Percentiles rank a stretch among this genome's conserved stretches.
These are phyloP conservation scores for Rachicladosporium sp. DNA, from an alignment of 2,329 filamentous ascomycete genomes.

Conservation along the genomic window DNA sequence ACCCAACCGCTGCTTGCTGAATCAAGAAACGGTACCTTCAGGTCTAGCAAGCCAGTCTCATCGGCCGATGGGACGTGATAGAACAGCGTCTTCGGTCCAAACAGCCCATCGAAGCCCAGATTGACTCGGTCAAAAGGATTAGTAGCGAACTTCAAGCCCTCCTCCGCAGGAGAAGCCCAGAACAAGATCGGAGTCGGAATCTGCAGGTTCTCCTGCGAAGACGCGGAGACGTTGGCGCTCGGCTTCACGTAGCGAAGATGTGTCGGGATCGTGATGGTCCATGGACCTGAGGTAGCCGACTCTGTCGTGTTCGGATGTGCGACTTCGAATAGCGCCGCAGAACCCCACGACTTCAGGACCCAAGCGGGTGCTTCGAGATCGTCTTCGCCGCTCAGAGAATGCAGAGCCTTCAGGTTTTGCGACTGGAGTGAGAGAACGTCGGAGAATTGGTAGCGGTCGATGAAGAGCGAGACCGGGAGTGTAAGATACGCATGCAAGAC, in stretches of 20 bases:
- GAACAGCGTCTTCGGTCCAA: constrained; percentile 65
- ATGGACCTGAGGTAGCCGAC: constrained; percentile 23
- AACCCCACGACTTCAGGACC: constrained; percentile 65
- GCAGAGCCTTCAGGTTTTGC: constrained; percentile 61
- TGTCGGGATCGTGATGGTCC: constrained; percentile 62
- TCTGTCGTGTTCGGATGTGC: constrained; percentile 22
- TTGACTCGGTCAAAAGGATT: constrained; percentile 80
- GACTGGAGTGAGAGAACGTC: constrained; percentile 67
- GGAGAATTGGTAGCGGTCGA: constrained; percentile 74
- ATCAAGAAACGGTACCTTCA: constrained; percentile 33
- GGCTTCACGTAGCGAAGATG: constrained; percentile 75
- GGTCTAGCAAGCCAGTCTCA: constrained; percentile 17
- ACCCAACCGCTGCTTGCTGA: constrained; percentile 24
- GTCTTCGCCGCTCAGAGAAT: constrained; percentile 59
- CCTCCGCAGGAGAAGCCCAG: constrained; percentile 67
- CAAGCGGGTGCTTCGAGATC: constrained; percentile 89
- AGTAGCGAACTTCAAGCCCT: constrained; percentile 51
- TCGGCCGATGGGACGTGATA: constrained; percentile 50
- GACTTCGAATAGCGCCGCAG: constrained; percentile 64
- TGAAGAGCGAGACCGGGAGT: constrained; percentile 68
- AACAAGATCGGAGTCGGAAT: constrained; percentile 75
- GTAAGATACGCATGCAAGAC: constrained; percentile 69
- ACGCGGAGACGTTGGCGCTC: constrained; percentile 25
- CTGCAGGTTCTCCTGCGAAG: constrained; percentile 42
- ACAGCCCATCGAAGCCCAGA: constrained; percentile 75